Base-by-base conservation (phyloP, 805 yeast species). In the Wickerhamomyces tratensis region DNA sequence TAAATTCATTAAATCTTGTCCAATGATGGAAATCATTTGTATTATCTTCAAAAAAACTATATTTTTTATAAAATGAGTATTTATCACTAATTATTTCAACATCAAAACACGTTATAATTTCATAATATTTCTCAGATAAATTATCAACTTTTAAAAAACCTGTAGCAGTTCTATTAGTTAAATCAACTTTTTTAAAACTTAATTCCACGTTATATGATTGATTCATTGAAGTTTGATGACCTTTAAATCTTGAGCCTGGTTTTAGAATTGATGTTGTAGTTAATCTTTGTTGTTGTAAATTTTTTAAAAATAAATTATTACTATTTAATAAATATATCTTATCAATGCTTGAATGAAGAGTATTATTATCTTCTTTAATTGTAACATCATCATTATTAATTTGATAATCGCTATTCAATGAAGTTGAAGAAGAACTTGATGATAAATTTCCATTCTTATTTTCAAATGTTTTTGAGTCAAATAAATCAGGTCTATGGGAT, bases 111-210 rank as follows among this genome's bases (percentile, higher is more conserved):
- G 82, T 77, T 25, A 74, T 67, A 46, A 77, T 74, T 44, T 72
- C 71, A 2, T 81, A 78, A 49, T 72, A 66, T 25, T 68, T 60
- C 33, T 67, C 71, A 0, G 82, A 76, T 39, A 77, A 63, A 6
- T 79, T 78, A 38, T 69, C 63, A 43, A 77, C 77, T 40, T 74
- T 74, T 39, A 77, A 60, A 43, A 72, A 76, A 4, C 83, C 83
- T 10, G 76, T 54, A 5, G 64, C 37, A 26, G 45, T 50, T 8
- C 74, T 67, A 39, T 63, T 63, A 10, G 54, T 50, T 41, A 76
- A 56, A 55, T 77, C 80, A 11, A 77, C 73, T 33, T 72, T 71
- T 51, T 73, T 68, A 44, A 77, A 61, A 49, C 71, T 75, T 11
- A 77, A 79, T 39, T 65, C 57, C 14, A 77, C 76, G 43, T 69